These are phyloP conservation scores for Scutellaria minor DNA, from an alignment of 257 asterid species.

Conservation along the genomic window DNA sequence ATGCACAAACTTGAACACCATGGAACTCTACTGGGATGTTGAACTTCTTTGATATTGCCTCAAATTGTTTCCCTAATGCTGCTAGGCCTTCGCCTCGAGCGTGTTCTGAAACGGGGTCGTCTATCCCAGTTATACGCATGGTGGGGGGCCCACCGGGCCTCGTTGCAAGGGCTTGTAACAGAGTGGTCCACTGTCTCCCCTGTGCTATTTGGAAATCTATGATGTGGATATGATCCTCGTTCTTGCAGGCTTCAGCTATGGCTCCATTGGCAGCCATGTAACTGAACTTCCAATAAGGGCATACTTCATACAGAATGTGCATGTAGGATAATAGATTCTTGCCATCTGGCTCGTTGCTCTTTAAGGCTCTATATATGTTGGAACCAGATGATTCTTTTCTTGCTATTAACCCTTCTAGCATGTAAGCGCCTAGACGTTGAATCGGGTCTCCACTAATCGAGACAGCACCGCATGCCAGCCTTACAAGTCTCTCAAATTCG, in stretches of 20 bases:
- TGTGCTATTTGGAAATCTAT: slow-evolving; percentile 84
- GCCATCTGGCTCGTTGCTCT: slow-evolving; percentile 73
- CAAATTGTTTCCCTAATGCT: slow-evolving; percentile 50
- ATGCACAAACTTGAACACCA: slow-evolving; percentile 65
- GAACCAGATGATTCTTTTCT: slow-evolving; percentile 77
- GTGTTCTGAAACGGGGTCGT: slow-evolving; percentile 73
- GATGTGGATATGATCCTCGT: slow-evolving; percentile 79
- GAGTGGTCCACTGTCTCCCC: slow-evolving; percentile 92
- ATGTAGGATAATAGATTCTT: slow-evolving; percentile 71
- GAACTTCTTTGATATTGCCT: slow-evolving; percentile 65
- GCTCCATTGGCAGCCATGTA: slow-evolving; percentile 98
- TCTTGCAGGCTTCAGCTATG: slow-evolving; percentile 85
- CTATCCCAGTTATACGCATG: slow-evolving; percentile 87
- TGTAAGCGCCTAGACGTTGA: slow-evolving; percentile 90
- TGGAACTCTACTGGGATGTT: slow-evolving; percentile 79
- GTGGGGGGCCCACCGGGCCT: slow-evolving; percentile 81
- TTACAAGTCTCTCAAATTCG: slow-evolving; percentile 55
- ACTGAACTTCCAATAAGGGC: slow-evolving; percentile 87
- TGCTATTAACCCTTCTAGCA: slow-evolving; percentile 81
- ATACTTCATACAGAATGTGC: slow-evolving; percentile 72
- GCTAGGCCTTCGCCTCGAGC: slow-evolving; percentile 78
- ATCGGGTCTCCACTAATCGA: slow-evolving; percentile 89
- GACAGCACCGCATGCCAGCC: slow-evolving; percentile 57
- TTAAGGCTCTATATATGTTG: slow-evolving; percentile 67
- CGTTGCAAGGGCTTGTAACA: slow-evolving; percentile 86